A percentile compares a stretch with the other conserved stretches of the same genome.
phyloP scores from a whole-genome alignment of 768 basidiomycete species.

The Gloeopeniophorella convolvens region DNA sequence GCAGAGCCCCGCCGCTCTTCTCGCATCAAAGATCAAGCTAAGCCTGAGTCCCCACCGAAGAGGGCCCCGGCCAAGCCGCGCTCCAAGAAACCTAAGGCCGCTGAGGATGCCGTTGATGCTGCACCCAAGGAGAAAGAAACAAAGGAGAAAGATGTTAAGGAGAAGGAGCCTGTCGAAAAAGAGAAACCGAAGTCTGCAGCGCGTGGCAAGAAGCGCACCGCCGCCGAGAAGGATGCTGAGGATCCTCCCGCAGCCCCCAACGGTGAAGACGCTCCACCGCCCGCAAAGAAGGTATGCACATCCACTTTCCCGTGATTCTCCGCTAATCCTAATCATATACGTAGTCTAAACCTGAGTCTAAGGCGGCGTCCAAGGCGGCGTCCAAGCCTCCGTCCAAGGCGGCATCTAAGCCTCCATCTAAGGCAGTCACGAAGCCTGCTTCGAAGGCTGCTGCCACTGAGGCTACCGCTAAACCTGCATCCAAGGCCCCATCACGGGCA shows the following conservation, averaged over 20 bases:
- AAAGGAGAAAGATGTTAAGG: too few species aligned
- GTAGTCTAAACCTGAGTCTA: constrained; percentile 18
- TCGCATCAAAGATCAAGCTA: constrained; percentile 69
- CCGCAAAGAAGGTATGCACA: constrained; percentile 56
- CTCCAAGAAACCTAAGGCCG: constrained; percentile 37
- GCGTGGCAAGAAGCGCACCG: constrained; percentile 49
- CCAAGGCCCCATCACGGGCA: constrained; percentile 22
- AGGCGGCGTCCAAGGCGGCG: constrained; percentile 9
- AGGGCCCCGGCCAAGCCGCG: constrained; percentile 60
- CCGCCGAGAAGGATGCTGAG: constrained; percentile 36
- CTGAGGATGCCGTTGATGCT: constrained; percentile 32
- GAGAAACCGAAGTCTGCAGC: constrained; percentile 40
- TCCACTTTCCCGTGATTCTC: constrained; percentile 8
- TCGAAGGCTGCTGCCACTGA: constrained; percentile 31
- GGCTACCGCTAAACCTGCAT: constrained; percentile 31
- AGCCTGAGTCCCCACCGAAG: constrained; percentile 44
- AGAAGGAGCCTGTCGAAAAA: constrained; percentile 27
- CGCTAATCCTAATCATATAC: neutral
- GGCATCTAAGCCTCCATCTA: constrained; percentile 33
- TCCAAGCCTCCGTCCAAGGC: constrained; percentile 33
- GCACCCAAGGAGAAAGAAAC: too few species aligned
- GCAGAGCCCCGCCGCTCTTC: constrained; percentile 63
- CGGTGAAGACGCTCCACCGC: constrained; percentile 40
- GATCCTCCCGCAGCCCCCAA: constrained; percentile 33
- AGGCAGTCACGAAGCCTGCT: constrained; percentile 30